Percentiles rank a stretch among this genome's conserved stretches.
phyloP scores from a whole-genome alignment of 2,329 filamentous ascomycete species.

The Pyrenochaeta sp. region DNA sequence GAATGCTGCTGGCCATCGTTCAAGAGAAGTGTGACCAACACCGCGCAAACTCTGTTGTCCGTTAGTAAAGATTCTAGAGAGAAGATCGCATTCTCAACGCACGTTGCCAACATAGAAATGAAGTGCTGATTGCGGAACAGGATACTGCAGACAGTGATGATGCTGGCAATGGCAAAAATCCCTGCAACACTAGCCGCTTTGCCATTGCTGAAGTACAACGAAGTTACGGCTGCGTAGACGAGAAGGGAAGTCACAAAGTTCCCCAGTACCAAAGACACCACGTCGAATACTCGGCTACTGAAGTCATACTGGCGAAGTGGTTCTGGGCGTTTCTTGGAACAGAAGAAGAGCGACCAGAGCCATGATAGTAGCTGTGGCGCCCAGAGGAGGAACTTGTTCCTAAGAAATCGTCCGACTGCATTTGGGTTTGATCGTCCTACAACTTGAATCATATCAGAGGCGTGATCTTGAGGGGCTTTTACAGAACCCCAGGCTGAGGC shows the following conservation, averaged over 20 bases:
- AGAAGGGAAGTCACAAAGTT: constrained; percentile 3
- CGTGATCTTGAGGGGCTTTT: background rate
- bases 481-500: constrained; percentile 6
- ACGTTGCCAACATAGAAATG: constrained; percentile 4
- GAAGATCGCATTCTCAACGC: background rate
- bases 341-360: background rate
- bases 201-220: background rate
- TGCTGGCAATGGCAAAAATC: background rate
- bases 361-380: background rate
- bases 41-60: constrained; percentile 1
- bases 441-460: constrained; percentile 13
- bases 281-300: background rate
- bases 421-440: constrained; percentile 1
- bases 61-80: background rate
- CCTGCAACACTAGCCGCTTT: background rate
- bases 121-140: constrained; percentile 7
- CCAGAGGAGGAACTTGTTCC: background rate
- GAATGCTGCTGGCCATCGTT: background rate
- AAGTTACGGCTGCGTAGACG: constrained; percentile 5
- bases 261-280: background rate
- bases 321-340: background rate
- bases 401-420: background rate
- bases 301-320: background rate
- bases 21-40: constrained; percentile 3
- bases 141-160: background rate